A percentile compares a stretch with the other conserved stretches of the same genome.
Conservation (phyloP, 169 alveolate species). For the Plasmodium coatneyi region DNA sequence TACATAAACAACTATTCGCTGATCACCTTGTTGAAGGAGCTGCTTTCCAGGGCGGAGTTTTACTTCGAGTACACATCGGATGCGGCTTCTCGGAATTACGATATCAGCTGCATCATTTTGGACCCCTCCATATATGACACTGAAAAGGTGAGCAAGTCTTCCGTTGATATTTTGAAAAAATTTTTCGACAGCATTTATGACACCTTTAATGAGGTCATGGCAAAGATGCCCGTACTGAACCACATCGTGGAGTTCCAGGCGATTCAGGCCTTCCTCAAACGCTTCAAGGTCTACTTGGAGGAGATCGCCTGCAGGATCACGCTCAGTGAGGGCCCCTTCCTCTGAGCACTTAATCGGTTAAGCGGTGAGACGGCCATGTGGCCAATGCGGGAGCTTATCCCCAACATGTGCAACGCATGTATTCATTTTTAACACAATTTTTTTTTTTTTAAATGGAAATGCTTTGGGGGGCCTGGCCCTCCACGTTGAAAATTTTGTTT, state of each 20-base stretch:
- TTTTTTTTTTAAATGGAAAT: not conserved
- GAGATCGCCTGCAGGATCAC: slow-evolving; percentile 36
- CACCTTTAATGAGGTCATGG: slow-evolving; percentile 43
- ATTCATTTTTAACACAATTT: not conserved
- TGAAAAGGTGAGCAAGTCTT: slow-evolving; percentile 31
- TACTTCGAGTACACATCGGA: slow-evolving; percentile 67
- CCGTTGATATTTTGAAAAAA: slow-evolving; percentile 32
- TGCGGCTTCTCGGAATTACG: slow-evolving; percentile 67
- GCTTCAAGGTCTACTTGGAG: slow-evolving; percentile 33
- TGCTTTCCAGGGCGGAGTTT: slow-evolving; percentile 61
- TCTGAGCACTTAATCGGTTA: no score
- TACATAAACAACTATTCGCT: slow-evolving; percentile 42
- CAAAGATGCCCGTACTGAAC: slow-evolving; percentile 30
- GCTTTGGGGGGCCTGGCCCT: not conserved
- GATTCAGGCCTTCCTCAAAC: slow-evolving; percentile 39
- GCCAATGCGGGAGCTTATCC: not conserved
- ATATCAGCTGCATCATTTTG: slow-evolving; percentile 63
- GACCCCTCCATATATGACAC: slow-evolving; percentile 58
- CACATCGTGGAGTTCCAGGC: slow-evolving; percentile 59
- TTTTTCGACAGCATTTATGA: slow-evolving; percentile 39
- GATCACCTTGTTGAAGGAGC: slow-evolving; percentile 55
- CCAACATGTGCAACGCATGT: not conserved
- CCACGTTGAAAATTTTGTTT: not conserved
- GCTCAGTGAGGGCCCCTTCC: slow-evolving; percentile 9
- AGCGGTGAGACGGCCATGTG: not conserved